Evolutionary conservation across 2,329 filamentous ascomycete species (phyloP).

Genomic region (Hypomyces perniciosus): DNA sequence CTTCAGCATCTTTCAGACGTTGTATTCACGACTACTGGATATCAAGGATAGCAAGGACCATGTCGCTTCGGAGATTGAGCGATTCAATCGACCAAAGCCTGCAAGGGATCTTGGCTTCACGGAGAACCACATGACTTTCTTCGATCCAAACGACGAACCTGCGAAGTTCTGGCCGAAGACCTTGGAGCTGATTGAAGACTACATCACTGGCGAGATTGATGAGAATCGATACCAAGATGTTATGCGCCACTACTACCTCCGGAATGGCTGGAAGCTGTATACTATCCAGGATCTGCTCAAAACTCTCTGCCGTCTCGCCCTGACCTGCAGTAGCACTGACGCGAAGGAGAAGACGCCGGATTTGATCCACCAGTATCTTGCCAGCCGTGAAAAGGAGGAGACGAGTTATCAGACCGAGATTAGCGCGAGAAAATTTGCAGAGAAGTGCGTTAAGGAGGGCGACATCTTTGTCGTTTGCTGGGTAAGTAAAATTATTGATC

Average conservation of each 20-base stretch:
- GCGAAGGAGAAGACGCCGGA: conserved; percentile 90
- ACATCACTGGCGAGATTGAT: conserved; percentile 75
- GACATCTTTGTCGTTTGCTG: conserved; percentile 87
- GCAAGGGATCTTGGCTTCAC: conserved; percentile 79
- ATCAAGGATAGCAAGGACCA: conserved; percentile 74
- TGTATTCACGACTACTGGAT: conserved; percentile 77
- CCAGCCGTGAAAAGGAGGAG: conserved; percentile 72
- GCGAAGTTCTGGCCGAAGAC: conserved; percentile 82
- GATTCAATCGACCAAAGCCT: conserved; percentile 69
- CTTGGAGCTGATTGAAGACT: conserved; percentile 78
- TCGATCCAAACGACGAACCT: conserved; percentile 53
- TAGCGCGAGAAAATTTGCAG: conserved; percentile 82
- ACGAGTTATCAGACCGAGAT: conserved; percentile 89
- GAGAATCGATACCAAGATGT: conserved; percentile 82
- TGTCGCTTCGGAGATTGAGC: conserved; percentile 67
- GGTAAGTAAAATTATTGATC: conserved; percentile 53
- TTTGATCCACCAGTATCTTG: conserved; percentile 79
- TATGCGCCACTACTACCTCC: conserved; percentile 84
- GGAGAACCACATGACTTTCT: conserved; percentile 73
- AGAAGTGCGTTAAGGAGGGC: conserved; percentile 87
- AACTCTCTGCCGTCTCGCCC: conserved; percentile 71
- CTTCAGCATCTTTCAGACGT: conserved; percentile 85
- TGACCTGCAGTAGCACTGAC: conserved; percentile 79
- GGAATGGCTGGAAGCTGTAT: conserved; percentile 88
- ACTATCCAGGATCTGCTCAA: conserved; percentile 84